phyloP scores from a whole-genome alignment of 176 grass and related monocot genomes.

The Urochloa ruziziensis region DNA sequence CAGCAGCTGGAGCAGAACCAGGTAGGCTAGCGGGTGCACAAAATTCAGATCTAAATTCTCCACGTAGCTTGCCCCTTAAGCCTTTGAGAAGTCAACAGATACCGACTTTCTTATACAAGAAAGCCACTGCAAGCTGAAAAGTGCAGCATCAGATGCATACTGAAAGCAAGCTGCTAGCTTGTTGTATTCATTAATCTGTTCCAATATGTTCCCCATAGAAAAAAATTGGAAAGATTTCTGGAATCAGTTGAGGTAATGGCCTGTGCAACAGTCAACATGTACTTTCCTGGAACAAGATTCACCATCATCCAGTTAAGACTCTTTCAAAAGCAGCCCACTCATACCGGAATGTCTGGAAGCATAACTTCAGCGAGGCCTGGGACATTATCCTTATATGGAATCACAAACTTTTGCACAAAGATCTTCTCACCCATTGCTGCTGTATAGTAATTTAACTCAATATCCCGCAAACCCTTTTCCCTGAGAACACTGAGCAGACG shows the following conservation, averaged over 20 bases:
- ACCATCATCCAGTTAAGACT: too few relatives aligned
- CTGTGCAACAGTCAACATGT: not conserved
- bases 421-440: not conserved
- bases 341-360: not conserved
- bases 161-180: not conserved
- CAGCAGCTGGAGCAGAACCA: not conserved
- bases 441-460: conserved; percentile 17
- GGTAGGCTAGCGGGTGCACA: not conserved
- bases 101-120: not conserved
- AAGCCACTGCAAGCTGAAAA: not conserved
- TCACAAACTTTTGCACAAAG: conserved; percentile 39
- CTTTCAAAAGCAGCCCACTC: too few relatives aligned
- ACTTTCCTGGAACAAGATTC: too few relatives aligned
- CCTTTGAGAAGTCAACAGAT: not conserved
- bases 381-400: conserved; percentile 18
- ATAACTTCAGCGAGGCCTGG: conserved; percentile 9
- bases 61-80: not conserved
- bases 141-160: not conserved
- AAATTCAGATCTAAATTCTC: not conserved
- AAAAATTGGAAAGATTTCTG: not conserved
- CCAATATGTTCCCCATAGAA: not conserved
- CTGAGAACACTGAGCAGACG: conserved; percentile 39
- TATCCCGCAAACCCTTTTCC: conserved; percentile 5
- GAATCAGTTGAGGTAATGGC: not conserved
- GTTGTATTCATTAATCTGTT: not conserved